Evolutionary conservation across 2,329 filamentous ascomycete genomes (phyloP).

Genomic region (Aaosphaeria pasadenensis): DNA sequence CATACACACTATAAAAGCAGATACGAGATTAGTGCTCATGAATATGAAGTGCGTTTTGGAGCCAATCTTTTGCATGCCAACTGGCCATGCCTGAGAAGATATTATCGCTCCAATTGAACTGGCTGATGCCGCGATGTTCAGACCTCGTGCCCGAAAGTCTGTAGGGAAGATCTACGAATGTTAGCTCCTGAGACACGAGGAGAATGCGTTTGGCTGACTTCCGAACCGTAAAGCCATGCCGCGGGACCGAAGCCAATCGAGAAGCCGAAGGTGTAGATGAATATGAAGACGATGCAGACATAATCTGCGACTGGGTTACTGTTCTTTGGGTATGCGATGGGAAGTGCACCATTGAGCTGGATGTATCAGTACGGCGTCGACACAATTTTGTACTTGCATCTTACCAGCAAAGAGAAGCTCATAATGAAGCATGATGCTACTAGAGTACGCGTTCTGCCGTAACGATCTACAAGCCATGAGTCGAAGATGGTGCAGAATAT

Average conservation of each 20-base stretch:
- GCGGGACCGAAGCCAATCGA: conserved; percentile 57
- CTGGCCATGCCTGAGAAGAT: conserved; percentile 55
- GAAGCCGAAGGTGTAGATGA: conserved; percentile 58
- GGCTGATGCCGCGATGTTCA: conserved; percentile 55
- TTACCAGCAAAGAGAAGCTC: conserved; percentile 53
- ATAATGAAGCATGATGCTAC: conserved; percentile 52
- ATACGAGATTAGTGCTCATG: conserved; percentile 51
- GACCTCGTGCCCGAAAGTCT: conserved; percentile 53
- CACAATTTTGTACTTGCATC: conserved; percentile 11
- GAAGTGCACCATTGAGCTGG: conserved; percentile 55
- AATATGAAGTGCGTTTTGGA: conserved; percentile 58
- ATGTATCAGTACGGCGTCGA: not conserved
- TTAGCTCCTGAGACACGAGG: not conserved
- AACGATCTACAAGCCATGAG: conserved; percentile 55
- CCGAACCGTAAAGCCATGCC: conserved; percentile 59
- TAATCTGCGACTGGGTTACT: conserved; percentile 49
- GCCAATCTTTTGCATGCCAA: conserved; percentile 51
- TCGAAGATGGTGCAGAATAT: conserved; percentile 56
- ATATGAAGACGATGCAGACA: conserved; percentile 55
- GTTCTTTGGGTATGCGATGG: conserved; percentile 51
- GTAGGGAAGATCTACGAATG: conserved; percentile 54
- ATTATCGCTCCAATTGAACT: conserved; percentile 56
- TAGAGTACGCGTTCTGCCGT: conserved; percentile 51
- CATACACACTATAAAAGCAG: conserved; percentile 18
- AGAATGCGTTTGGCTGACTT: conserved; percentile 38